Percentiles rank a stretch among this genome's conserved stretches.
phyloP scores from a whole-genome alignment of 352 stramenopile genomes.

The Globisporangium paroecandrum region DNA sequence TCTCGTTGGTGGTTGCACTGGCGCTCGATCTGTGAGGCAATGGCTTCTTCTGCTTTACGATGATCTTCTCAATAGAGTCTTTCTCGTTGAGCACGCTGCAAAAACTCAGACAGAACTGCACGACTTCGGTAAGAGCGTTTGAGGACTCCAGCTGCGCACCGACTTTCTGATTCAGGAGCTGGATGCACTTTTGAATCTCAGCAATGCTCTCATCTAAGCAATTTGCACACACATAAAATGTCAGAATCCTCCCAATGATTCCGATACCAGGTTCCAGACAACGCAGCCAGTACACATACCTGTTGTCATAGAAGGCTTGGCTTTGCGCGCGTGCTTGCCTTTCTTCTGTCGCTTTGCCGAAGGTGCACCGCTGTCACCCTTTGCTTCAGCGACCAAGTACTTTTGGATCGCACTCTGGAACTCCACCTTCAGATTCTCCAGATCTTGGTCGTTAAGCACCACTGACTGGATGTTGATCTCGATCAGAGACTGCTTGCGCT shows the following conservation, averaged over 20 bases:
- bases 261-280: conserved; percentile 6
- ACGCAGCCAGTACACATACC: conserved; percentile 11
- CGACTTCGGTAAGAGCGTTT: conserved; percentile 33
- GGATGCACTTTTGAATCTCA: conserved; percentile 38
- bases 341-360: conserved; percentile 66
- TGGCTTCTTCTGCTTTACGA: conserved; percentile 18
- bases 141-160: conserved; percentile 27
- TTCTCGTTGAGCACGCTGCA: conserved; percentile 38
- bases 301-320: conserved; percentile 4
- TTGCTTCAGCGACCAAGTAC: conserved; percentile 23
- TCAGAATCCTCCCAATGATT: background rate
- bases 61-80: conserved; percentile 29
- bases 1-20: background rate
- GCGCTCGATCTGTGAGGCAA: background rate
- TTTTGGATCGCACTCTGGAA: conserved; percentile 36
- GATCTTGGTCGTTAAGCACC: conserved; percentile 32
- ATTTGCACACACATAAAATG: conserved; percentile 7
- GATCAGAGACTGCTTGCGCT: conserved; percentile 12
- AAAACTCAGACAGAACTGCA: conserved; percentile 43
- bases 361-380: conserved; percentile 24
- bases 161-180: conserved; percentile 37
- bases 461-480: conserved; percentile 28
- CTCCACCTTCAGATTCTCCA: conserved; percentile 40
- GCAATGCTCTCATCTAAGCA: conserved; percentile 22
- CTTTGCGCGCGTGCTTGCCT: conserved; percentile 39